Percentiles rank a stretch among this genome's conserved stretches.
phyloP scores from a whole-genome alignment of 2,329 filamentous ascomycete genomes.

The Alternaria brassicae region DNA sequence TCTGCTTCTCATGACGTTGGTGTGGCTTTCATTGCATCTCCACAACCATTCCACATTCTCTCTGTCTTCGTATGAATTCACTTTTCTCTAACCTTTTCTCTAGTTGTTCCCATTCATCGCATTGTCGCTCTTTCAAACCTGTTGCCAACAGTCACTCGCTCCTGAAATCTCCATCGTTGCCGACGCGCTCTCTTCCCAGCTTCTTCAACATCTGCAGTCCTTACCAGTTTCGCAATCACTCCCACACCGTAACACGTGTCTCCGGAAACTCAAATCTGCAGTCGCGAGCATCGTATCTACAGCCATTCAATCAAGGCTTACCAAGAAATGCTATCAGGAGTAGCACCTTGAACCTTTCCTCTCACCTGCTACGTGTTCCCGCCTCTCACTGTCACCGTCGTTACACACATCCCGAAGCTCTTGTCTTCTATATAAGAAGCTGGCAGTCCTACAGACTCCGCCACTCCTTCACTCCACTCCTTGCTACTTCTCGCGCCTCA shows the following conservation, averaged over 20 bases:
- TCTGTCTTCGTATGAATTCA: slow-evolving; percentile 1
- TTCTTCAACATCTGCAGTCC: not conserved
- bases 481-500: not conserved
- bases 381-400: slow-evolving; percentile 14
- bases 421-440: not conserved
- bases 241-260: not conserved
- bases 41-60: not conserved
- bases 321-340: not conserved
- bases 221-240: not conserved
- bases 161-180: slow-evolving; percentile 1
- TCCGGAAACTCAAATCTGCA: not conserved
- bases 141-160: not conserved
- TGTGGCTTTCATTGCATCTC: not conserved
- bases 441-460: not conserved
- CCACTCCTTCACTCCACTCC: slow-evolving; percentile 7
- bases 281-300: too few species aligned
- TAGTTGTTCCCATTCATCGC: not conserved
- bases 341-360: slow-evolving; percentile 1
- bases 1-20: slow-evolving; percentile 10
- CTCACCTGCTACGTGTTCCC: slow-evolving; percentile 3
- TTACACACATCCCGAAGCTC: not conserved
- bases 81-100: not conserved
- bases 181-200: not conserved
- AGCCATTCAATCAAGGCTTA: not conserved
- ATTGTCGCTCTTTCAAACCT: slow-evolving; percentile 4